Evolutionary conservation across 495 filamentous ascomycete species (phyloP), one percentile per base, ranked within the genome.

Genomic region (Sabuloglossum arenarium): DNA sequence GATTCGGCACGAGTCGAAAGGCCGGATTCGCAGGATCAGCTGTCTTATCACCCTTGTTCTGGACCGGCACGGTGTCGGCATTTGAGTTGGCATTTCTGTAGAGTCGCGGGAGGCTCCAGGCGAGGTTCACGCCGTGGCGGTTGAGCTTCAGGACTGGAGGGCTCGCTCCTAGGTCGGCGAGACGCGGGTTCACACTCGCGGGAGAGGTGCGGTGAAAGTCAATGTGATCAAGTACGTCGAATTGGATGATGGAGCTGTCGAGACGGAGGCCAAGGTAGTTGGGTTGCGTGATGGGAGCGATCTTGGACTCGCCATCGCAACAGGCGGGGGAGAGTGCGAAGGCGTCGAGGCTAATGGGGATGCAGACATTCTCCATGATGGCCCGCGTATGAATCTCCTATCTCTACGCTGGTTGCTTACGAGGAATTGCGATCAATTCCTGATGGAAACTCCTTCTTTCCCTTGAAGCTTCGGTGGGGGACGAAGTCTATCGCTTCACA

Each of bases 211-310:
- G 59, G 60, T 75, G 72, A 3, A 77, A 56, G 54, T 78, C 73
- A 29, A 66, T 59, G 32, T 67, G 69, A 19, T 62, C 46, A 6
- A 69, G 62, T 3, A 79, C 52, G 59, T 78, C 76, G 53, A 59
- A 59, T 30, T 73, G 67, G 8, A 73, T 50, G 6, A 66, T 2
- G 30, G 39, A 45, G 24, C 68, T 58, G 3, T 69, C 57, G 6
- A 74, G 61, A 0, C 69, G 71, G 0, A 80, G 68, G 32, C 65
- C 68, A 6, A 67, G 71, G 61, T 77, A 79, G 61, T 78, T 75
- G 5, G 76, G 76, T 61, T 78, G 75, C 0, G 69, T 71, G 52
- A 79, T 71, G 12, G 76, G 75, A 0, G 68, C 68, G 34, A 79
- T 75, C 23, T 66, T 66, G 19, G 68, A 61, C 3, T 52, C 54